Evolutionary conservation across 2,329 filamentous ascomycete species (phyloP).

Genomic region (Dothistroma septosporum): DNA sequence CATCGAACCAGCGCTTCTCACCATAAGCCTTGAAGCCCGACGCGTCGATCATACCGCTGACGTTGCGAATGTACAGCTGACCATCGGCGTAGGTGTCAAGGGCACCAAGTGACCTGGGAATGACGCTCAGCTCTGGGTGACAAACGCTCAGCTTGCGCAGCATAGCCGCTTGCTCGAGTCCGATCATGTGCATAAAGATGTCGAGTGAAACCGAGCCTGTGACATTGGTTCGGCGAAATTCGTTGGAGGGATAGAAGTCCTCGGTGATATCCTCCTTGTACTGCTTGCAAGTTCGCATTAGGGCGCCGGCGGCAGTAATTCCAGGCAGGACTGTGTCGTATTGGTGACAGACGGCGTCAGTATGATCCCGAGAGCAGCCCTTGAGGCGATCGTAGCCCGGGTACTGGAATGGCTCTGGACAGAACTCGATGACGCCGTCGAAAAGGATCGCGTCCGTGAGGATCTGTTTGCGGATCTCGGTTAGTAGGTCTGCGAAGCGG

Average conservation of each 20-base stretch:
- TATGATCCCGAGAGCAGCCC: not conserved
- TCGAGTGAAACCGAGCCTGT: conserved; percentile 11
- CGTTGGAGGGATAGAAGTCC: conserved; percentile 45
- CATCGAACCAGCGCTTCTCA: not conserved
- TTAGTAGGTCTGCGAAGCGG: conserved; percentile 2
- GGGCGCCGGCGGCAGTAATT: not conserved
- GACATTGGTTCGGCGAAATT: conserved; percentile 35
- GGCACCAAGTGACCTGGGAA: not conserved
- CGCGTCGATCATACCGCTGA: not conserved
- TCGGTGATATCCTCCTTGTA: conserved; percentile 39
- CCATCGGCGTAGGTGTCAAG: not conserved
- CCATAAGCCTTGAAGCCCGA: not conserved
- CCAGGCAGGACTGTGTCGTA: not conserved
- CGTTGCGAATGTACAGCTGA: not conserved
- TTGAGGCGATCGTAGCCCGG: not conserved
- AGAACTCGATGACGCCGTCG: conserved; percentile 5
- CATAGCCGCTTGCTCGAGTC: conserved; percentile 1
- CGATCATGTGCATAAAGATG: conserved; percentile 7
- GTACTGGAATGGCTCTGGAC: conserved; percentile 3
- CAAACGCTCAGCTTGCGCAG: conserved; percentile 8
- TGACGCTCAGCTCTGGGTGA: not conserved
- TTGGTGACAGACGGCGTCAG: not conserved
- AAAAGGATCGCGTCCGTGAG: conserved; percentile 1
- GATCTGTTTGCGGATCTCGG: conserved; percentile 9
- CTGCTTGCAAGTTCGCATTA: conserved; percentile 19